Evolutionary conservation across 306 rosid species (phyloP), one percentile per base, ranked within the genome.

Genomic region (Cucumis melo): DNA sequence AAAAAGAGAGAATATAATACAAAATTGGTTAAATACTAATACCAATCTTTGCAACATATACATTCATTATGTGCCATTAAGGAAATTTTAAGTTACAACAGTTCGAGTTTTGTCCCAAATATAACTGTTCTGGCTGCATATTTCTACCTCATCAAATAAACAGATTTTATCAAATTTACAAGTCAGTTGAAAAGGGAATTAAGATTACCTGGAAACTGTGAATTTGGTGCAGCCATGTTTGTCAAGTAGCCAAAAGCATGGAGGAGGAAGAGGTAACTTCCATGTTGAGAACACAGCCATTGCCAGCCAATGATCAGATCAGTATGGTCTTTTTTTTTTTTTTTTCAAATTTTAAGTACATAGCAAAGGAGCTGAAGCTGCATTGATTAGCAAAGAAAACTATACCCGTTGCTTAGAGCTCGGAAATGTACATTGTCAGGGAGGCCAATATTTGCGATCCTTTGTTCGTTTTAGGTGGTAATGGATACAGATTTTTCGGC

Each of bases 401-500:
- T 74, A 74, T 74, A 55, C 41, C 41, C 59, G 29, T 44, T 13
- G 32, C 74, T 41, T 23, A 67, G n/a, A 38, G 54, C 36, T 38
- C 32, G 60, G 42, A 48, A 73, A 73, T 73, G 46, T 73, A 53
- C 61, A 51, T 53, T 11, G 42, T 54, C 58, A 46, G 24, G 38
- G 58, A 71, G 56, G 75, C 73, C 17, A 20, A 39, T 12, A 23
- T 21, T 77, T 63, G 77, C 55, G 71, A 78, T 74, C 73, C 20
- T 42, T 73, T 74, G 64, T 66, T 72, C 84, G 74, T 78, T 81
- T 58, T 57, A 60, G 57, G 80, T 23, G 85, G 87, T 63, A 32
- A 82, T 79, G 78, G 77, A 81, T 70, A 44, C 70, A 60, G 60
- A 85, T 46, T 75, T 32, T 73, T 74, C 75, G 41, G 81, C 81